Base-by-base conservation (phyloP, 2,329 filamentous ascomycete genomes). In the Penicillium sp. region DNA sequence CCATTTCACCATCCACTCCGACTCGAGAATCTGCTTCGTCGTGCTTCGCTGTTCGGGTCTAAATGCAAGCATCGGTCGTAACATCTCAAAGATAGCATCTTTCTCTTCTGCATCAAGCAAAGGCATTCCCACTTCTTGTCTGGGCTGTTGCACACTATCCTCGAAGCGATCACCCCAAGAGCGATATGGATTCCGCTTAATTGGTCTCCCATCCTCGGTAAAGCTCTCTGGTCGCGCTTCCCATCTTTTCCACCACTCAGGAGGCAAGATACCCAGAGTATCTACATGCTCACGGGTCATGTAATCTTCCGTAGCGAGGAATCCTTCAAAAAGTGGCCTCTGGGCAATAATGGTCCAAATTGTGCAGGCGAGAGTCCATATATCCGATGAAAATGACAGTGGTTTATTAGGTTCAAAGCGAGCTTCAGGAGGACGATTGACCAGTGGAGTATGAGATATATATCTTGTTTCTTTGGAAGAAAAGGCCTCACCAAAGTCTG, bases 341-440 rank as follows among this genome's bases (percentile, higher is more conserved):
- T 44, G 31, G 9, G 42, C 31, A 1, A 44, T 10, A 3, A 34
- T 44, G 26, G 43, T 49, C 58, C 62, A 72, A 8, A 72, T 67
- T 0, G 60, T 52, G 43, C 64, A 70, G 0, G 60, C 64, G 4
- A 72, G 58, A 26, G 61, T 68, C 68, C 67, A 72, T 4, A 69
- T 67, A 42, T 73, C 68, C 1, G 67, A 65, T 12, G 31, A 61
- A 13, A 33, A 64, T 67, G 4, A 63, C 57, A 6, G 61, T 2
- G 15, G 26, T 0, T 29, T 58, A 6, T 46, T 50, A 15, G 64
- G 63, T 28, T 69, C 62, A 46, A 71, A 72, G 6, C 54, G 55
- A 6, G 61, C 59, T 51, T 73, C 70, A 0, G 69, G 68, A 4
- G 64, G 64, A 2, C 61, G 53, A 12, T 35, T 56, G 19, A 52